Evolutionary conservation across 164 flowering plant species (phyloP), one percentile per base, ranked within the genome.

Genomic region (Vitis rotundifolia): DNA sequence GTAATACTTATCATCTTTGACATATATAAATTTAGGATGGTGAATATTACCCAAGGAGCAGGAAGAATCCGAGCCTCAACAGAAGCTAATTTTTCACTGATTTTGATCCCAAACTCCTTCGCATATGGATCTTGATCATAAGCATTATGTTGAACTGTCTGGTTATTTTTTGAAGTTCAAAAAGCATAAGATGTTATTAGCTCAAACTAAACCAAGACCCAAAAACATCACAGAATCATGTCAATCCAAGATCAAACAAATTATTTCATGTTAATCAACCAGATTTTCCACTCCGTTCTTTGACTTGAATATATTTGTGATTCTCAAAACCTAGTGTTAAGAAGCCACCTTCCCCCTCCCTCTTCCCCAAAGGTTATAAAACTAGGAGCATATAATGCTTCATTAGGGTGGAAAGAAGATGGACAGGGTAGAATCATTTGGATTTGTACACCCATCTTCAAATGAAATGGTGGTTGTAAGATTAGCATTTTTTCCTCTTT

Each of bases 11-110:
- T 5, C 22, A 71, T 47, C 15, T 59, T 67, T 56, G n/a, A 49
- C 13, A 28, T 29, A 69, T 48, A 10, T 2, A 61, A 9, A 51
- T 11, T 15, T 13, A 66, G 67, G 19, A 59, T 61, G 26, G 1
- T 68, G 15, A 49, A 31, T 52, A 69, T 77, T 88, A 89, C 93
- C 96, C 93, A 88, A 66, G 96, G 96, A 2, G 96, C 89, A 64
- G 96, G 96, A 70, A 91, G 89, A 74, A 91, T 86, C 53, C 93
- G 86, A 63, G 93, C 96, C 67, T 91, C 96, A 60, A 91, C 88
- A 61, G 87, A 83, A 66, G 96, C 86, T 61, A 89, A 73, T 68
- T 85, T 91, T 70, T 91, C 93, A 70, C 89, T 91, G 65, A 91
- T 89, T 72, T 84, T 87, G 68, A 91, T 78, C 26, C 91, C 96